Conservation (phyloP, 2,329 filamentous ascomycete genomes). For the Xylaria multiplex region DNA sequence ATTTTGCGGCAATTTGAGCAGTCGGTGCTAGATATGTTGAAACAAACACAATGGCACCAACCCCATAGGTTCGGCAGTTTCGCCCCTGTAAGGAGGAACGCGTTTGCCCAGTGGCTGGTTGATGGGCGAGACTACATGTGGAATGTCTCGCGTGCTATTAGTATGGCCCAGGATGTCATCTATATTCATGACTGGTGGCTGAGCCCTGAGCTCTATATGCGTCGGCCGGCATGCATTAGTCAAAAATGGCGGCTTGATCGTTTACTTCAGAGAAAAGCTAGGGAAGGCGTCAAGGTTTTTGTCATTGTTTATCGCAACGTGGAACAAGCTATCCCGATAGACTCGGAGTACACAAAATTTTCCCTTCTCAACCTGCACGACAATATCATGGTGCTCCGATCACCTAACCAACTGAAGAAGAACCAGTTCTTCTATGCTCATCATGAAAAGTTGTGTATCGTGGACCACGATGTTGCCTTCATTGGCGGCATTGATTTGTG, state of each 20-base stretch:
- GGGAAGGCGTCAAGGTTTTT: constrained; percentile 96
- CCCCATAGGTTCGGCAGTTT: constrained; percentile 92
- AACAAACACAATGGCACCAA: constrained; percentile 82
- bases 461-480: constrained; percentile 96
- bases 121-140: constrained; percentile 99
- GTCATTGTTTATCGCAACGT: constrained; percentile 98
- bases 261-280: constrained; percentile 90
- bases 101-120: constrained; percentile 95
- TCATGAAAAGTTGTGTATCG: constrained; percentile 96
- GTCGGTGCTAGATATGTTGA: constrained; percentile 87
- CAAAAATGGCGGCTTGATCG: constrained; percentile 98
- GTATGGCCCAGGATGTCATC: constrained; percentile 96
- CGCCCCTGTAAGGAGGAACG: constrained; percentile 84
- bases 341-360: constrained; percentile 98
- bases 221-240: constrained; percentile 91
- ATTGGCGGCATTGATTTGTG: constrained; percentile 95
- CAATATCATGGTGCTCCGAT: constrained; percentile 95
- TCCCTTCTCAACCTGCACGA: constrained; percentile 93
- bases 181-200: constrained; percentile 99
- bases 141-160: constrained; percentile 96
- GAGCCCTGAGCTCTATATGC: constrained; percentile 94
- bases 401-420: constrained; percentile 97
- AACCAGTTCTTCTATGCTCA: constrained; percentile 99
- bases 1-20: constrained; percentile 93
- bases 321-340: constrained; percentile 95